Base-by-base conservation (phyloP, 2,329 filamentous ascomycete genomes). In the Trichoderma citrinoviride region DNA sequence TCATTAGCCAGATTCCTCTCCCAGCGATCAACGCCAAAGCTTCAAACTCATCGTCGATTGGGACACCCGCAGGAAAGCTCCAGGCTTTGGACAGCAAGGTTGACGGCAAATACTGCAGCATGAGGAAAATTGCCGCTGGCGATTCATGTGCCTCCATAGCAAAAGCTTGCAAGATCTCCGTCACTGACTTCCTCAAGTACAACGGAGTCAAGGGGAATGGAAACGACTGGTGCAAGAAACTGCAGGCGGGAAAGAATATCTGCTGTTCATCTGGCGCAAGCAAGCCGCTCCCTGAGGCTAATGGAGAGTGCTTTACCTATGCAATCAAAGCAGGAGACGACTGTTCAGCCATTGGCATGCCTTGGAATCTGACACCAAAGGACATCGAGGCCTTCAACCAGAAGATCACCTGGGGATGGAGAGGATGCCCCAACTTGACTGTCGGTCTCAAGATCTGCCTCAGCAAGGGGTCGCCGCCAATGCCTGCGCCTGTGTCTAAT, bases 211-310 rank as follows among this genome's bases (percentile, higher is more conserved):
- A 53, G 5, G 66, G 3, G 52, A 61, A 53, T 21, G 61, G 61
- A 17, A 27, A 61, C 33, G 56, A 61, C 7, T 69, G 78, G 1
- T 80, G 78, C 61, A 67, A 71, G 3, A 73, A 66, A 0, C 71
- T 83, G 0, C 61, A 62, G 6, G 68, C 71, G 0, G 73, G 72
- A 23, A 72, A 78, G 67, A 72, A 68, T 47, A 74, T 79, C 0
- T 81, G 78, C 69, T 80, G 78, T 64, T 73, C 72, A 8, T 40
- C 69, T 1, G 79, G 79, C 2, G 70, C 67, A 0, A 69, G 78
- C 0, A 67, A 61, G 1, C 78, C 78, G 0, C 69, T 77, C 68
- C 74, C 75, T 1, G 67, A 70, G 37, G 56, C 68, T 2, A 74
- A 80, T 40, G 78, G 78, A 1, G 71, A 72, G 0, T 81, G 79